A percentile compares a stretch with the other conserved stretches of the same genome.
phyloP scores from a whole-genome alignment of 1,284 basidiomycete species.

The Microbotryum scabiosae region DNA sequence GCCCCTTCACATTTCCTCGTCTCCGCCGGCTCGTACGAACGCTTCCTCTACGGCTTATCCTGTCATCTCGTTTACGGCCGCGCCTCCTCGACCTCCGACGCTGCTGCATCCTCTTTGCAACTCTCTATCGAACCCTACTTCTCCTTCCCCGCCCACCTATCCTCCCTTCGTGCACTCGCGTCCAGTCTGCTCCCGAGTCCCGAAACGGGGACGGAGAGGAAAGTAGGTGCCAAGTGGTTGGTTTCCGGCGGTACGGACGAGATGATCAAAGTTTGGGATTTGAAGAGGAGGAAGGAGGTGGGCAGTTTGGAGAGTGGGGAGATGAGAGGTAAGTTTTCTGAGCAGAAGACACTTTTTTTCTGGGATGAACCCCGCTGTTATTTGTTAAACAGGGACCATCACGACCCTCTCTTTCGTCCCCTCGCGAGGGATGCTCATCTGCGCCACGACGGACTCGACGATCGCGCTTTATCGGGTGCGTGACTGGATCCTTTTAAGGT shows the following conservation, averaged over 20 bases:
- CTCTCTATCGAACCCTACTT: conserved; percentile 67
- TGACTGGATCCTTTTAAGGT: conserved; percentile 83
- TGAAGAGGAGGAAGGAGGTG: conserved; percentile 79
- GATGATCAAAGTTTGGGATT: conserved; percentile 95
- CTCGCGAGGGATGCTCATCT: conserved; percentile 68
- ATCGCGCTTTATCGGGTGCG: conserved; percentile 82
- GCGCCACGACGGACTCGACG: conserved; percentile 68
- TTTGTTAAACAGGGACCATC: conserved; percentile 61
- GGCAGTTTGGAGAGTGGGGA: conserved; percentile 54
- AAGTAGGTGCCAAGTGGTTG: conserved; percentile 80
- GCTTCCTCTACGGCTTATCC: conserved; percentile 82
- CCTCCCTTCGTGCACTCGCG: conserved; percentile 80
- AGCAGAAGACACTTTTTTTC: no score
- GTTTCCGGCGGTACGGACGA: conserved; percentile 92
- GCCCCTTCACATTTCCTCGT: conserved; percentile 61
- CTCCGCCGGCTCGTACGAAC: conserved; percentile 88
- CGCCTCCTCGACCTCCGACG: conserved; percentile 7
- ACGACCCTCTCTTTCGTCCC: conserved; percentile 82
- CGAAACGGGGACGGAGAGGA: conserved; percentile 42
- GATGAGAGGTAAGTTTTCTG: conserved; percentile 51
- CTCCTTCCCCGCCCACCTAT: conserved; percentile 92
- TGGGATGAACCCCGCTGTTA: no score
- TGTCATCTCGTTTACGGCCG: conserved; percentile 38
- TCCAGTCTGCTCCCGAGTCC: conserved; percentile 47
- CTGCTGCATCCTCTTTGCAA: not conserved